Conservation (phyloP, 2,329 filamentous ascomycete species). For the Trichoderma simmonsii region DNA sequence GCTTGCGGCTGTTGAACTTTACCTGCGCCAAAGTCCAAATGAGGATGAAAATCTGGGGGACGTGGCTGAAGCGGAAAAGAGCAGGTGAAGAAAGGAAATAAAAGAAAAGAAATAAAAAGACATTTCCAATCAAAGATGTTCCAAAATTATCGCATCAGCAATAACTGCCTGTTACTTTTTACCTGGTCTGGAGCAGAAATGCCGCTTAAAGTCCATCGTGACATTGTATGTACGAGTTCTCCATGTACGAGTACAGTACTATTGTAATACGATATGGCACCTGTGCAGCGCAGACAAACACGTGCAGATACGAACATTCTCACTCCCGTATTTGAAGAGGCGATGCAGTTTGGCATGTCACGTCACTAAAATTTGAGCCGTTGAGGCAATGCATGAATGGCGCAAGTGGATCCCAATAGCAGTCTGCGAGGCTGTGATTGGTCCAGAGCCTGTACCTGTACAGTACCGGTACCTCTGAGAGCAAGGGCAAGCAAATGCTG, state of each 20-base stretch:
- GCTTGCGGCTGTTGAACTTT: not conserved
- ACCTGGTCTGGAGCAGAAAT: not conserved
- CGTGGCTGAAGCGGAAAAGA: not conserved
- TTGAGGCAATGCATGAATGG: conserved; percentile 3
- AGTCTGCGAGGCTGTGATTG: not conserved
- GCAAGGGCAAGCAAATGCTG: not conserved
- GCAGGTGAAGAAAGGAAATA: not conserved
- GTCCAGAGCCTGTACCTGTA: not conserved
- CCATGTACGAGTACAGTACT: not conserved
- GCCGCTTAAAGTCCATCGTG: not conserved
- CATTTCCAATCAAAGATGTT: not conserved
- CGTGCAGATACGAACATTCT: not conserved
- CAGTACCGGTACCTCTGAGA: no score
- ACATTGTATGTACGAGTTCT: not conserved
- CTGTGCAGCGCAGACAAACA: not conserved
- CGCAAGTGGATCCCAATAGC: not conserved
- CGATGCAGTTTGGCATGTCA: not conserved
- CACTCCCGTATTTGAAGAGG: not conserved
- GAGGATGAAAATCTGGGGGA: not conserved
- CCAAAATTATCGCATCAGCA: not conserved
- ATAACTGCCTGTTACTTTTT: not conserved
- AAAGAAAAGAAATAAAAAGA: not conserved
- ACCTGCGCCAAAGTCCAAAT: not conserved
- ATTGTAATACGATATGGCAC: not conserved
- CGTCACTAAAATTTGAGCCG: not conserved